Evolutionary conservation across 129 eudicot species (phyloP).

Genomic region (Deinandra increscens): DNA sequence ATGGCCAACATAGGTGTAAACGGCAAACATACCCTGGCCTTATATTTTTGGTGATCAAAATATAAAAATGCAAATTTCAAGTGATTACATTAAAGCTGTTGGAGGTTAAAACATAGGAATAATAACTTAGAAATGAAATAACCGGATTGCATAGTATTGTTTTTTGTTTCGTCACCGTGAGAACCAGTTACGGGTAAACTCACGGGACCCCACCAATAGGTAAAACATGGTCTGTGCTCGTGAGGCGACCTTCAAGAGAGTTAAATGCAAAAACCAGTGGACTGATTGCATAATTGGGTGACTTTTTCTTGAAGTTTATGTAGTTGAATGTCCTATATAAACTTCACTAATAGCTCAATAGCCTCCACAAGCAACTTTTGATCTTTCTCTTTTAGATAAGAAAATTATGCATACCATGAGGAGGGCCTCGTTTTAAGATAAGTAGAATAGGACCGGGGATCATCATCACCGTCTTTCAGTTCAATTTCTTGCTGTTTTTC

Average conservation of each 20-base stretch:
- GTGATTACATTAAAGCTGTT: too few species aligned
- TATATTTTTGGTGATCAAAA: too few species aligned
- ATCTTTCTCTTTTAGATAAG: background rate
- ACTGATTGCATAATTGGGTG: background rate
- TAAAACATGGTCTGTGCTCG: too few species aligned
- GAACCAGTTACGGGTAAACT: too few species aligned
- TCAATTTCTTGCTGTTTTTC: conserved; percentile 62
- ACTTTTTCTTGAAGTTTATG: background rate
- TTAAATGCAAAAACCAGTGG: background rate
- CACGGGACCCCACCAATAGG: too few species aligned
- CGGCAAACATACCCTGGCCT: too few species aligned
- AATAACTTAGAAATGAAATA: too few species aligned
- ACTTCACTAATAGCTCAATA: background rate
- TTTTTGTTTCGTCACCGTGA: too few species aligned
- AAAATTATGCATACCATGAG: conserved; percentile 49
- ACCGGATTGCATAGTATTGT: too few species aligned
- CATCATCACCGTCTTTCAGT: conserved; percentile 31
- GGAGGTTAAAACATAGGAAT: too few species aligned
- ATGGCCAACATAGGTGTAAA: background rate
- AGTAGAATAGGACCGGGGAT: conserved; percentile 68
- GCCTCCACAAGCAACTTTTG: background rate
- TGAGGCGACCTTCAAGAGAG: too few species aligned
- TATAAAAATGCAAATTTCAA: too few species aligned
- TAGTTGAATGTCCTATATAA: background rate
- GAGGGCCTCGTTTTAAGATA: conserved; percentile 95